Conservation (phyloP, 2,329 filamentous ascomycete genomes). For the Orbilia ellipsospora region DNA sequence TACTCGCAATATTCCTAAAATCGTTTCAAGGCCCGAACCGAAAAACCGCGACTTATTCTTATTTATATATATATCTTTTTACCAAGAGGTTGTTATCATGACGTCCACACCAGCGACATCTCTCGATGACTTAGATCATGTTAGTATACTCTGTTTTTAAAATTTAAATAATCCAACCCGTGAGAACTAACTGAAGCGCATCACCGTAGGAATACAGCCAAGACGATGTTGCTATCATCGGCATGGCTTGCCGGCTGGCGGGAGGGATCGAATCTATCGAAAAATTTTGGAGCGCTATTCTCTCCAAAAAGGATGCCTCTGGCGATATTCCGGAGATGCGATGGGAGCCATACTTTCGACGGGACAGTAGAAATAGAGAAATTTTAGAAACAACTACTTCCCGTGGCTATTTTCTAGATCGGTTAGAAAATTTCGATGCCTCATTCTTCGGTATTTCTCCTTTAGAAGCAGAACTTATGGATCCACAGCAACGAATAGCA, state of each 20-base stretch:
- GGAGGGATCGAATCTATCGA: conserved; percentile 27
- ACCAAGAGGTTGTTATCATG: too few species aligned
- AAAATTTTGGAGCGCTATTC: conserved; percentile 31
- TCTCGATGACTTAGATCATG: too few species aligned
- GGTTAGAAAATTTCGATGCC: conserved; percentile 61
- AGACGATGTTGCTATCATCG: conserved; percentile 32
- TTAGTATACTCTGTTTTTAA: too few species aligned
- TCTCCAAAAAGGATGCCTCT: conserved; percentile 32
- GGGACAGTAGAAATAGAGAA: conserved; percentile 55
- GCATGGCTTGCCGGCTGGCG: conserved; percentile 34
- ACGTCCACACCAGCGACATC: too few species aligned
- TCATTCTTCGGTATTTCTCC: conserved; percentile 64
- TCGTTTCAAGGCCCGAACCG: too few species aligned
- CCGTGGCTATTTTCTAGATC: conserved; percentile 49
- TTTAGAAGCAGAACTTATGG: conserved; percentile 65
- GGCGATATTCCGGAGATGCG: conserved; percentile 29
- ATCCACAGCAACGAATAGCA: conserved; percentile 68
- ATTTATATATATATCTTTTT: too few species aligned
- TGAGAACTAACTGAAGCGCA: too few species aligned
- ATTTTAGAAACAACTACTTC: conserved; percentile 56
- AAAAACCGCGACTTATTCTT: too few species aligned
- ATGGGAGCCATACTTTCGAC: conserved; percentile 57
- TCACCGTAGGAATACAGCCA: conserved; percentile 2
- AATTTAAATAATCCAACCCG: too few species aligned
- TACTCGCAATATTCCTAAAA: too few species aligned